Evolutionary conservation across 1,284 basidiomycete species (phyloP), one percentile per base, ranked within the genome.

Genomic region (Ustilago hordei): DNA sequence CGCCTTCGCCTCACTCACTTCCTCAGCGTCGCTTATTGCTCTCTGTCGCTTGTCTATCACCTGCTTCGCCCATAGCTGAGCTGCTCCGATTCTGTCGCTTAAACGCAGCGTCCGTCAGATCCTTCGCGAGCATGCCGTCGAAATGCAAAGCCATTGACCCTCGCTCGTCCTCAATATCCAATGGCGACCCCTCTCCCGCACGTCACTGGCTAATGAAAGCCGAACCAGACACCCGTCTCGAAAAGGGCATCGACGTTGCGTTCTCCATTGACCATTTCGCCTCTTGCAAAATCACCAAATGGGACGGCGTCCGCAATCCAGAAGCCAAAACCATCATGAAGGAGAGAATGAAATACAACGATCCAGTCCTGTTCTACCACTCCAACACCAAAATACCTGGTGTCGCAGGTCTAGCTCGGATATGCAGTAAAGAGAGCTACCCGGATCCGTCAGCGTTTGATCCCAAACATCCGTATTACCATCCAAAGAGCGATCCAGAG

Each of bases 261-360:
- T 85, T 84, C 56, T 81, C 80, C 54, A 66, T 82, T 36, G 80
- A 84, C 63, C 64, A 69, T 32, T 71, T 85, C 38, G 60, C 68
- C 13, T 58, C 65, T 13, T 62, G 63, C 36, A 54, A 67, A 53
- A 91, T 89, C 8, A 94, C 94, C 0, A 89, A 92, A 19, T 97
- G 95, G 95, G 95, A 97, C 83, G 95, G 95, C 62, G 92, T 95
- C 23, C 81, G 95, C 48, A 97, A 94, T 84, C 93, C 93, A 78
- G 93, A 96, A 87, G 96, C 95, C 1, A 91, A 93, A 81, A 95
- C 95, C 80, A 88, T 95, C 69, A 95, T 98, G 93, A 93, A 92
- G 85, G 79, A 82, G 0, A 80, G 86, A 75, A 98, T 98, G 95
- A 90, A 90, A 78, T 79, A 91, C 8, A 93, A 92, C 28, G 93